Evolutionary conservation across 1,284 basidiomycete species (phyloP).

Genomic region (Apiotrichum siamense): DNA sequence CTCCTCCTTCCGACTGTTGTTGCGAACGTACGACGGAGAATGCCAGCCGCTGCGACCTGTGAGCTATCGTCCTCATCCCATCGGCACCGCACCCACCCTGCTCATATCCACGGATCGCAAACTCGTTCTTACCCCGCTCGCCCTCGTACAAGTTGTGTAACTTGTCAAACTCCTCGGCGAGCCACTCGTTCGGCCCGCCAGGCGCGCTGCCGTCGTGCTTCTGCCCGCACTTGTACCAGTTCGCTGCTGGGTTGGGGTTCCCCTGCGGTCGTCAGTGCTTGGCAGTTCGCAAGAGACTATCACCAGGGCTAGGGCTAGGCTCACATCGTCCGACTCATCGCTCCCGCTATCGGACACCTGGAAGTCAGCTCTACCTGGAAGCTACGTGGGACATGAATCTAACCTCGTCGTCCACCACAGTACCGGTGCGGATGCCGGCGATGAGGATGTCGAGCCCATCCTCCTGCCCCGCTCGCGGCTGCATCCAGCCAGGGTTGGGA

Average conservation of each 20-base stretch:
- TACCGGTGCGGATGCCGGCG: constrained; percentile 28
- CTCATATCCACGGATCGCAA: constrained; percentile 34
- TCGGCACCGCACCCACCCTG: constrained; percentile 13
- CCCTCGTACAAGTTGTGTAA: constrained; percentile 37
- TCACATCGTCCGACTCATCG: not conserved
- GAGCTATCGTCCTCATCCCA: not conserved
- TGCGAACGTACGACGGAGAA: constrained; percentile 30
- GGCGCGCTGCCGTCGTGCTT: constrained; percentile 23
- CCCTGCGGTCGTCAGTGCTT: constrained; percentile 3
- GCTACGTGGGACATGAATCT: not conserved
- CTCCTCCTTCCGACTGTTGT: constrained; percentile 21
- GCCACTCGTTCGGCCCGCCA: constrained; percentile 40
- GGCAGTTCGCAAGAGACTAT: too few relatives aligned
- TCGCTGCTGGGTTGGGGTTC: constrained; percentile 17
- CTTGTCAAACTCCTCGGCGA: constrained; percentile 41
- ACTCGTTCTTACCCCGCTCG: constrained; percentile 34
- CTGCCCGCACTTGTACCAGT: constrained; percentile 36
- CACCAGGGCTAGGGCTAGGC: too few relatives aligned
- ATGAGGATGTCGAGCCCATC: constrained; percentile 40
- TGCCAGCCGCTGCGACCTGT: constrained; percentile 28
- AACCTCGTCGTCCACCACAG: constrained; percentile 7
- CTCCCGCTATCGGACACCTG: not conserved
- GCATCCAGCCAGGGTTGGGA: constrained; percentile 30
- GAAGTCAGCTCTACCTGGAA: not conserved
- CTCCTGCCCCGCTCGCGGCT: constrained; percentile 7